Evolutionary conservation across 345 rosid species (phyloP).

Genomic region (Acer yangbiense): DNA sequence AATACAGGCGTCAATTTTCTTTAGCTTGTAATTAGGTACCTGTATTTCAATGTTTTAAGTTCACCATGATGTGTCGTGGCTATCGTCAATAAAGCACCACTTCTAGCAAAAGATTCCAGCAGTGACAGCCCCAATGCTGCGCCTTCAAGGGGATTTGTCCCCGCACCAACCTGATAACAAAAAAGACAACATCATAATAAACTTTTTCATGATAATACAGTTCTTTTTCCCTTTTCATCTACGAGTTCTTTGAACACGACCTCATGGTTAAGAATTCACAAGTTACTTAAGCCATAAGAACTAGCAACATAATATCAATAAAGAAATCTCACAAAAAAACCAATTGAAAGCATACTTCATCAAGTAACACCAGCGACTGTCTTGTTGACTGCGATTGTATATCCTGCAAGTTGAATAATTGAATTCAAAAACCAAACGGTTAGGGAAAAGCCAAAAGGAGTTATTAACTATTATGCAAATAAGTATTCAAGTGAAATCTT

Average conservation of each 20-base stretch:
- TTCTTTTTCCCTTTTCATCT: background rate
- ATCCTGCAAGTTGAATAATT: conserved; percentile 52
- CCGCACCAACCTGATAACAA: conserved; percentile 76
- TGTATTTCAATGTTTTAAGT: conserved; percentile 89
- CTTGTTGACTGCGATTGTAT: conserved; percentile 73
- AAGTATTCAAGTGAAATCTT: conserved; percentile 16
- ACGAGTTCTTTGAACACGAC: background rate
- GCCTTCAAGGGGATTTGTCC: conserved; percentile 98
- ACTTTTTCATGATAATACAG: conserved; percentile 5
- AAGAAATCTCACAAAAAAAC: conserved; percentile 5
- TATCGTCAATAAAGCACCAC: conserved; percentile 76
- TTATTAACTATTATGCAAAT: background rate
- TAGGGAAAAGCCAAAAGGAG: background rate
- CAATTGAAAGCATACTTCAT: conserved; percentile 64
- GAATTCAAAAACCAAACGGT: conserved; percentile 1
- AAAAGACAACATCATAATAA: conserved; percentile 3
- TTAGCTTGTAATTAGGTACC: conserved; percentile 39
- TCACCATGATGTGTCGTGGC: conserved; percentile 96
- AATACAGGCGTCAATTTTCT: conserved; percentile 13
- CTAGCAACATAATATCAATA: background rate
- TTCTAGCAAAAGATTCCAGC: conserved; percentile 80
- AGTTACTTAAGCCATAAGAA: background rate
- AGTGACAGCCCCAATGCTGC: conserved; percentile 94
- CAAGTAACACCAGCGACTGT: conserved; percentile 81
- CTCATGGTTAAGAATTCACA: background rate